A percentile compares a stretch with the other conserved stretches of the same genome.
These are phyloP conservation scores for Boechera divaricarpa DNA, from an alignment of 345 rosid genomes.

Conservation along the genomic window DNA sequence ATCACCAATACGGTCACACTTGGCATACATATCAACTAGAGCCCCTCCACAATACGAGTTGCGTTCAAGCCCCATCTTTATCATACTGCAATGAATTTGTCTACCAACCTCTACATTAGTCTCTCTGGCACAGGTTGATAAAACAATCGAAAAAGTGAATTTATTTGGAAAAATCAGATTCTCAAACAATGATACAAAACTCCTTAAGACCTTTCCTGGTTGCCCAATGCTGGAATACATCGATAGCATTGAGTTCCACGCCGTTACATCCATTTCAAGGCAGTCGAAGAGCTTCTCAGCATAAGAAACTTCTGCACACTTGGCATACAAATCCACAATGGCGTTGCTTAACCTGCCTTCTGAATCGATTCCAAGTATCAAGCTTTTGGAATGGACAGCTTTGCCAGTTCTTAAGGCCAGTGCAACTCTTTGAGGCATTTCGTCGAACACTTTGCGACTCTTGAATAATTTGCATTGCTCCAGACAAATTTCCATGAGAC, in stretches of 20 bases:
- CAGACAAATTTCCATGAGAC: slow-evolving; percentile 49
- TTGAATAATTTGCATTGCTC: slow-evolving; percentile 56
- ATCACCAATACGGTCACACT: slow-evolving; percentile 59
- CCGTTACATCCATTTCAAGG: slow-evolving; percentile 59
- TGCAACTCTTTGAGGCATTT: slow-evolving; percentile 59
- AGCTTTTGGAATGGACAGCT: slow-evolving; percentile 60
- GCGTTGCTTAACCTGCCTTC: slow-evolving; percentile 61
- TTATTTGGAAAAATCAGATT: slow-evolving; percentile 63
- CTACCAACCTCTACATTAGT: slow-evolving; percentile 58
- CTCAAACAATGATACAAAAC: slow-evolving; percentile 51
- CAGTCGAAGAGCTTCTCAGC: slow-evolving; percentile 65
- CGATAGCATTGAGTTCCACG: slow-evolving; percentile 85
- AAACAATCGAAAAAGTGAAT: slow-evolving; percentile 72
- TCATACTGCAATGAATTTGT: slow-evolving; percentile 61
- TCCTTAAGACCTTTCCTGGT: slow-evolving; percentile 48
- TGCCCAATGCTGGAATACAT: slow-evolving; percentile 65
- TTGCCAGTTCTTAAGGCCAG: slow-evolving; percentile 49
- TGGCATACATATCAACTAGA: slow-evolving; percentile 83
- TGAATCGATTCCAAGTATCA: slow-evolving; percentile 57
- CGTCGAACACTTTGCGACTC: slow-evolving; percentile 70
- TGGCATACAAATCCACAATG: slow-evolving; percentile 81
- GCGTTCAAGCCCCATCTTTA: slow-evolving; percentile 64
- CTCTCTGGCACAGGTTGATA: slow-evolving; percentile 71
- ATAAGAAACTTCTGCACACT: slow-evolving; percentile 60
- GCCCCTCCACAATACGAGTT: slow-evolving; percentile 74